Evolutionary conservation across 371 early-diverging fungal genomes (phyloP), one percentile per base, ranked within the genome.

Genomic region (Lichtheimia ornata): DNA sequence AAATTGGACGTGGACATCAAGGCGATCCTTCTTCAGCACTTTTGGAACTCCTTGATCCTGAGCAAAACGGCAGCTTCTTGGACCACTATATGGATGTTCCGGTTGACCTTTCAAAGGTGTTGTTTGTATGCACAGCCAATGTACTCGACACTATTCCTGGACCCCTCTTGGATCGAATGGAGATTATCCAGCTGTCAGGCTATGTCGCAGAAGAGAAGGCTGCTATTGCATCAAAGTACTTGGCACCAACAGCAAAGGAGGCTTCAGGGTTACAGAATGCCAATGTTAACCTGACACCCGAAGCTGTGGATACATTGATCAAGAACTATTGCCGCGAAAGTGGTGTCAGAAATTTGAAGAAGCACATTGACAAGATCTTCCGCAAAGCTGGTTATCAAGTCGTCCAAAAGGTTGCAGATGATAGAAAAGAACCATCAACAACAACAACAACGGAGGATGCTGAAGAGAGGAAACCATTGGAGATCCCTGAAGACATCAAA

Each of bases 21-120:
- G 98, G 98, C 45, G 97, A 98, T 64, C 97, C 98, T 0, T 93
- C 97, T 0, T 96, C 95, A 13, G 98, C 97, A 3, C 86, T 98
- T 51, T 79, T 98, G 18, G 99, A 98, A 76, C 75, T 97, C 30
- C 82, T 98, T 30, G 99, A 98, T 64, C 98, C 98, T 7, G 97
- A 97, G 67, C 98, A 98, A 73, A 97, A 98, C 71, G 81, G 77
- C 59, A 88, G 94, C 13, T 98, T 98, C 82, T 82, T 97, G 68
- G 99, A 98, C 76, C 97, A 98, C 71, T 98, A 97, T 79, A 91
- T 98, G 93, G 99, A 98, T 74, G 94, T 97, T 2, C 98, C 98
- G 0, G 83, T 97, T 15, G 97, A 98, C 72, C 84, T 98, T 35
- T 96, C 96, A 65, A 94, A 95, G 65, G 96, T 95, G 4, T 81